Evolutionary conservation across 202 grass and related monocot genomes (phyloP), one percentile per base, ranked within the genome.

Genomic region (Panicum virgatum): DNA sequence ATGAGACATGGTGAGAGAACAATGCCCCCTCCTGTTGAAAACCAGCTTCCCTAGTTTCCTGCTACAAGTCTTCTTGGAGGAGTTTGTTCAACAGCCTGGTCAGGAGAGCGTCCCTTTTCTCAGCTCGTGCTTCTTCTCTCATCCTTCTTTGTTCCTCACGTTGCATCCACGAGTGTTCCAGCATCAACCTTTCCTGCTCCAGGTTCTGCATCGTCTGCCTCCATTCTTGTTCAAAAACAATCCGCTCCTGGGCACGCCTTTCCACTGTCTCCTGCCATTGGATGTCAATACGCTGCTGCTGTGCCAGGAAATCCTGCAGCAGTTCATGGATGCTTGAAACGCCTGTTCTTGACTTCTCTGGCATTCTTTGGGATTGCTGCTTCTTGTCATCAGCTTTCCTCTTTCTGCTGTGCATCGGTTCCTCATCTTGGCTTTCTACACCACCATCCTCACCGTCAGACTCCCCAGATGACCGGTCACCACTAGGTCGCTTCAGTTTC

Each of bases 251-350:
- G 4, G 80, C 75, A 5, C 91, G 72, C 62, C 66, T 81, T 43
- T 96, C 96, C 87, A 90, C 92, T 66, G 61, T 89, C 80, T 92
- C 89, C 34, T 22, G 72, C 92, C 96, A 98, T 77, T 90, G 90
- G 40, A 63, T 72, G 47, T 96, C 92, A 38, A 96, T 83, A 9
- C 20, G 82, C 32, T 98, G 87, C 42, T 96, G 96, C 85, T 98
- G 92, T 46, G 69, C 79, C 66, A 96, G 34, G 64, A 98, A 98
- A 68, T 89, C 92, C 60, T 87, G 87, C 62, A 98, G 40, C 64
- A 93, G 64, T n/a, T 92, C 85, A 52, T 89, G 91, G 7, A 96
- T 89, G 84, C 66, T 80, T 82, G 84, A 87, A 62, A 32, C 74
- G 39, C 70, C 11, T 0, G 46, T n/a, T 44, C 60, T 89, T 43